Base-by-base conservation (phyloP, 208 protist genomes). In the Vickermania spadyakhi region DNA sequence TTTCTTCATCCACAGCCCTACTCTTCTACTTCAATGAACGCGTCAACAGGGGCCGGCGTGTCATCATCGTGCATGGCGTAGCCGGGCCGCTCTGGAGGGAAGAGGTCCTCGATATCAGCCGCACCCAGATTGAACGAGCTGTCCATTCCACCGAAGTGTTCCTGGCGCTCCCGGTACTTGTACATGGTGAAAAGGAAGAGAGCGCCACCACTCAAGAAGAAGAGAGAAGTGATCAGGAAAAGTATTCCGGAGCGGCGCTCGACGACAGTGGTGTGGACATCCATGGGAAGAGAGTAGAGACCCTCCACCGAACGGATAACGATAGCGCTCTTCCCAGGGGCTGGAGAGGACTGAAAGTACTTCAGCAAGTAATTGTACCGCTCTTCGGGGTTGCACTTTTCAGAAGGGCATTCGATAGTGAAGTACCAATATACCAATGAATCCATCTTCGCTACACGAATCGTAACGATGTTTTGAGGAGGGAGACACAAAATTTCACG, bases 61-160 rank as follows among this genome's bases (percentile, higher is more conserved):
- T 51, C 56, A 27, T 66, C 55, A 2, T 50, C 56, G 42, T 55
- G 41, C 55, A 68, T 59, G 5, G 62, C 28, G 49, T 50, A 52
- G 1, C 58, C 53, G 30, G 58, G 50, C 30, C 45, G 28, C 14
- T 36, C 61, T 3, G 45, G 49, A 25, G 68, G 72, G 62, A 89
- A 93, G 81, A 93, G 86, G 68, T 93, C 86, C 45, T 89, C 84
- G 28, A 94, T 70, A 18, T 89, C 82, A 11, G 70, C 77, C 7
- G 88, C 83, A 28, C 84, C 79, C 26, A 83, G 61, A 11, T 75
- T 80, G 64, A 94, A 89, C 60, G 88, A 79, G 36, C 18, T 45
- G 18, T 45, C 36, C 18, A 18, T 18, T n/a, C 36, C 36, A 36
- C 73, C 61, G 53, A 90, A 86, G 67, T 91, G 84, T 55, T 89